Evolutionary conservation across 1,139 yeast genomes (phyloP).

Genomic region (Kodamaea suecica): DNA sequence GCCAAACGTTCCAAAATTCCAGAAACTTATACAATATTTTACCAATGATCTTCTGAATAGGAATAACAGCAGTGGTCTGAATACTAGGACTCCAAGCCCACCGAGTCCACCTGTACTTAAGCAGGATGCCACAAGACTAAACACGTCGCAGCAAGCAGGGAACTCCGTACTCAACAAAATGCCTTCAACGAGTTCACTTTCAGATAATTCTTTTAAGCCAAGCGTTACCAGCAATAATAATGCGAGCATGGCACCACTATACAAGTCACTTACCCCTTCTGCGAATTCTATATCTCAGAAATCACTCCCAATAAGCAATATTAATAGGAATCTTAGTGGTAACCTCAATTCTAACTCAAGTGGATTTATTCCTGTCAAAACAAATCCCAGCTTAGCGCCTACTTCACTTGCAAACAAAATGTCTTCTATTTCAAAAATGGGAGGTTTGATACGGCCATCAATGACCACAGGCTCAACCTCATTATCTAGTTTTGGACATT

Average conservation of each 20-base stretch:
- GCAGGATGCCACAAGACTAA: too few species aligned
- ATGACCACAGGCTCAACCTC: neutral
- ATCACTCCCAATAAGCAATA: neutral
- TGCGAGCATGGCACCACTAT: too few species aligned
- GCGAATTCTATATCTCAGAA: neutral
- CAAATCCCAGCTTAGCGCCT: constrained; percentile 3
- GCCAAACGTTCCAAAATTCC: constrained; percentile 35
- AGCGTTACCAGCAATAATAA: too few species aligned
- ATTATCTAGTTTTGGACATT: constrained; percentile 6
- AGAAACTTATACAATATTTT: constrained; percentile 39
- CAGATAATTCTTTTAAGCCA: too few species aligned
- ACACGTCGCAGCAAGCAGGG: too few species aligned
- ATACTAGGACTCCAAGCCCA: constrained; percentile 2
- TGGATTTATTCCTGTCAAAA: constrained; percentile 2
- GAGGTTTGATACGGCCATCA: constrained; percentile 1
- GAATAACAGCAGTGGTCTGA: constrained; percentile 11
- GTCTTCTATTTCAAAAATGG: constrained; percentile 7
- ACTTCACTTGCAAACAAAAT: constrained; percentile 8
- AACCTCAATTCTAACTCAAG: neutral
- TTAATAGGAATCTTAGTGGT: neutral
- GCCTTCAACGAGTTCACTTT: too few species aligned
- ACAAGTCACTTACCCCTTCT: neutral
- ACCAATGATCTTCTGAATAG: constrained; percentile 35
- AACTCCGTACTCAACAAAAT: too few species aligned
- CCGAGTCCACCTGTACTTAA: constrained; percentile 8